Evolutionary conservation across 495 filamentous ascomycete genomes (phyloP).

Genomic region (Glarea lozoyensis): DNA sequence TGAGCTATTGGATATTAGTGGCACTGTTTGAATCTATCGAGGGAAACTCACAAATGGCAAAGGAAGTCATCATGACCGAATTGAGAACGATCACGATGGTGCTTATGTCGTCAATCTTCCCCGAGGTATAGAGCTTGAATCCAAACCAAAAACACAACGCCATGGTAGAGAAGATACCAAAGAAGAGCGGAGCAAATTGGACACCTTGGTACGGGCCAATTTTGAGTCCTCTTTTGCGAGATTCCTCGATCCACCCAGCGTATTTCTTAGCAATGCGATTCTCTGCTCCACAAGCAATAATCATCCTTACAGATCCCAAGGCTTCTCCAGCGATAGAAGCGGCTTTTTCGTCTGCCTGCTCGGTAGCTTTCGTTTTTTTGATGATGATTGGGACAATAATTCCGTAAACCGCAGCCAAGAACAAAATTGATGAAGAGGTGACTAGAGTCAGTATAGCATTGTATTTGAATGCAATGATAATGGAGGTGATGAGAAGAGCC

Average conservation of each 20-base stretch:
- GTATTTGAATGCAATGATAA: slow-evolving; percentile 45
- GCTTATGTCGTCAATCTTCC: slow-evolving; percentile 31
- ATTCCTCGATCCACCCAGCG: slow-evolving; percentile 45
- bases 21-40: too few species aligned
- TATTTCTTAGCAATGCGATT: slow-evolving; percentile 43
- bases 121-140: slow-evolving; percentile 30
- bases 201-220: slow-evolving; percentile 22
- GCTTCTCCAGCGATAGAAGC: slow-evolving; percentile 52
- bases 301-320: slow-evolving; percentile 46
- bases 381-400: slow-evolving; percentile 46
- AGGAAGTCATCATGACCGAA: slow-evolving; percentile 44
- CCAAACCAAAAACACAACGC: slow-evolving; percentile 44
- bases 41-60: slow-evolving; percentile 3
- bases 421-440: slow-evolving; percentile 44
- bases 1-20: slow-evolving; percentile 12
- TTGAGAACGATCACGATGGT: slow-evolving; percentile 44
- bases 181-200: slow-evolving; percentile 28
- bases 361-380: slow-evolving; percentile 44
- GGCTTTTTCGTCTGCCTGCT: slow-evolving; percentile 50
- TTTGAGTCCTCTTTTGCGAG: slow-evolving; percentile 37
- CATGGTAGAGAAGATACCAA: slow-evolving; percentile 22
- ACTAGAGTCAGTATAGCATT: slow-evolving; percentile 42
- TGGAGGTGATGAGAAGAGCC: slow-evolving; percentile 39
- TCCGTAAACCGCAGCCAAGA: slow-evolving; percentile 48
- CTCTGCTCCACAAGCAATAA: slow-evolving; percentile 57